Conservation (phyloP, 2,329 filamentous ascomycete species). For the Lecanicillium sp. region DNA sequence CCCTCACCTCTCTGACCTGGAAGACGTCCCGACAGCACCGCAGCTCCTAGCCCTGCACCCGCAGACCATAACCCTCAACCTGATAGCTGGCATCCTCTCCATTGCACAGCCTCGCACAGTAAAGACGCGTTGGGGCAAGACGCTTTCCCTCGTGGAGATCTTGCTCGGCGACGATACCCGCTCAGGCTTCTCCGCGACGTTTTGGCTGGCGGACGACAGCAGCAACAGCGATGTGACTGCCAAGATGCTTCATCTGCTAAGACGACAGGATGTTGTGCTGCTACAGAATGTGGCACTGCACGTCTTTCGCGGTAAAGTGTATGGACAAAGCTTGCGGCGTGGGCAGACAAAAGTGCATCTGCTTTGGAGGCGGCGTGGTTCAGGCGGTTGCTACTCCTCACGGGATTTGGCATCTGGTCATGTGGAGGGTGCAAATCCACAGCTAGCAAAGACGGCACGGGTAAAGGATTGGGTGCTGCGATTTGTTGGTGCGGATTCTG, state of each 20-base stretch:
- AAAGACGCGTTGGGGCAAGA: constrained; percentile 54
- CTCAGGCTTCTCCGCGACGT: constrained; percentile 72
- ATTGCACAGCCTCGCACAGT: constrained; percentile 61
- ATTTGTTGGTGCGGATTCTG: constrained; percentile 49
- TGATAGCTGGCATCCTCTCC: constrained; percentile 74
- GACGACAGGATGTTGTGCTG: constrained; percentile 69
- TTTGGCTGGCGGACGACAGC: constrained; percentile 59
- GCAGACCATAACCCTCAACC: constrained; percentile 73
- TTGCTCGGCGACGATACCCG: constrained; percentile 80
- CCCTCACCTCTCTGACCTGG: constrained; percentile 45
- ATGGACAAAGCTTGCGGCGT: constrained; percentile 72
- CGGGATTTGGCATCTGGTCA: constrained; percentile 39
- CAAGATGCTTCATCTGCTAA: constrained; percentile 37
- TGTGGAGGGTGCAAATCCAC: constrained; percentile 29
- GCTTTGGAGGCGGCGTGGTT: constrained; percentile 43
- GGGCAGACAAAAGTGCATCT: constrained; percentile 63
- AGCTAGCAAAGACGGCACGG: constrained; percentile 54
- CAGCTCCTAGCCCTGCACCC: constrained; percentile 63
- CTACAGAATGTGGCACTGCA: constrained; percentile 72
- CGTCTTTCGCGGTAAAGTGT: constrained; percentile 68
- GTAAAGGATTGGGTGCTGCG: constrained; percentile 69
- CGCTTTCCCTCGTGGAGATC: constrained; percentile 64
- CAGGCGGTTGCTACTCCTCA: constrained; percentile 48
- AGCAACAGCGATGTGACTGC: constrained; percentile 5
- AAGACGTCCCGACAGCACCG: constrained; percentile 59